Base-by-base conservation (phyloP, 352 stramenopile genomes). In the Halophytophthora polymorphica region DNA sequence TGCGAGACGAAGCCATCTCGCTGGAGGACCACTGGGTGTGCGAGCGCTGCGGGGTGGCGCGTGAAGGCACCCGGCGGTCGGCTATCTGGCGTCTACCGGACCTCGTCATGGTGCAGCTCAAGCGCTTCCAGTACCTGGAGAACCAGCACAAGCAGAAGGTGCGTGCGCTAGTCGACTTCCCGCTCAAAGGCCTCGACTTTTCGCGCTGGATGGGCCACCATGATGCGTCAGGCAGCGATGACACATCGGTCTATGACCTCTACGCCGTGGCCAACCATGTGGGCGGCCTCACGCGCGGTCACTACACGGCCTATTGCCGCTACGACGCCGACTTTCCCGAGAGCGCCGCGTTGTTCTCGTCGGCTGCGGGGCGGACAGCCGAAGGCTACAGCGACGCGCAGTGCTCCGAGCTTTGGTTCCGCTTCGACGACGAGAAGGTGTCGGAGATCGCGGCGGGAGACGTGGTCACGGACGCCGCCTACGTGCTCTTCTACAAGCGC, bases 221-320 rank as follows among this genome's bases (percentile, higher is more conserved):
- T 4, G 60, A 61, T 18, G 42, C 45, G 7, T 31, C 25, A 31
- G 25, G 25, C 25, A 8, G 43, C 41, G 25, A 23, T 18, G 34
- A 33, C 12, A 56, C 58, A 44, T 53, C 61, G 3, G 61, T 94
- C 19, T 99, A 98, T 56, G 96, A 98, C 61, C 69, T 99, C 22
- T 99, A 98, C 58, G 95, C 88, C 17, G 96, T 99, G 7, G 91
- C 97, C n/a, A 98, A 99, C 73, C 97, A 99, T 55, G 90, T 98
- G 47, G 97, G 97, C 23, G 90, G 88, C 0, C 74, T 99, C 8
- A 93, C 92, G 2, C 86, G 87, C 35, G 97, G 97, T 5, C 97
- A 99, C 59, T 99, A 99, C 73, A 93, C 83, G 14, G 81, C 83
- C 2, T 89, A 76, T 51, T 90, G 80, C 33, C 71, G 79, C 5